Conservation (phyloP, 176 grass and related monocot species). For the Ananas comosus region DNA sequence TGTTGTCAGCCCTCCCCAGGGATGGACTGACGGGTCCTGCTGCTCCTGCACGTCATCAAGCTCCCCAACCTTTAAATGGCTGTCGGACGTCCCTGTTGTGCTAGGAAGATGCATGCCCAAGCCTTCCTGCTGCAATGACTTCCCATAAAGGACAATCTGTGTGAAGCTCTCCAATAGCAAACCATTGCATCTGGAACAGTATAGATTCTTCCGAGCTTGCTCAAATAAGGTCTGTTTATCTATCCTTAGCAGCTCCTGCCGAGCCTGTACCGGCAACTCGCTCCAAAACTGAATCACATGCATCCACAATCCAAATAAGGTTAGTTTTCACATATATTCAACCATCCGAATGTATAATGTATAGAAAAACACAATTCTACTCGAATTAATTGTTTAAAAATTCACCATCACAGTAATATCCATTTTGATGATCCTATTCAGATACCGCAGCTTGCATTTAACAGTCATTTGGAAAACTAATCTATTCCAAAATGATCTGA, state of each 20-base stretch:
- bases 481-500: no score
- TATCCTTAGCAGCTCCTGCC: constrained; percentile 60
- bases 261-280: constrained; percentile 51
- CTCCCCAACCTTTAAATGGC: constrained; percentile 12
- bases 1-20: constrained; percentile 79
- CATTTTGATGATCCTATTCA: no score
- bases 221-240: constrained; percentile 95
- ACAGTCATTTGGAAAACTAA: no score
- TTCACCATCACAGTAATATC: no score
- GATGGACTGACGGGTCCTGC: constrained; percentile 61
- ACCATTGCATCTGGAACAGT: constrained; percentile 94
- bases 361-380: constrained; percentile 4
- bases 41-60: constrained; percentile 50
- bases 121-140: constrained; percentile 54
- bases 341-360: not conserved
- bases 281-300: constrained; percentile 76
- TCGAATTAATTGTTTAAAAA: not conserved
- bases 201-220: constrained; percentile 84
- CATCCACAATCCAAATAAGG: constrained; percentile 18
- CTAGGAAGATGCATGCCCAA: constrained; percentile 21
- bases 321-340: constrained; percentile 11
- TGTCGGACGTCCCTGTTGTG: constrained; percentile 20
- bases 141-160: constrained; percentile 70
- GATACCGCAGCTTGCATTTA: no score
- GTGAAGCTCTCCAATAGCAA: constrained; percentile 81